Percentiles rank a stretch among this genome's conserved stretches.
These are phyloP conservation scores for Metschnikowia rubicola DNA, from an alignment of 805 yeast species.

Conservation along the genomic window DNA sequence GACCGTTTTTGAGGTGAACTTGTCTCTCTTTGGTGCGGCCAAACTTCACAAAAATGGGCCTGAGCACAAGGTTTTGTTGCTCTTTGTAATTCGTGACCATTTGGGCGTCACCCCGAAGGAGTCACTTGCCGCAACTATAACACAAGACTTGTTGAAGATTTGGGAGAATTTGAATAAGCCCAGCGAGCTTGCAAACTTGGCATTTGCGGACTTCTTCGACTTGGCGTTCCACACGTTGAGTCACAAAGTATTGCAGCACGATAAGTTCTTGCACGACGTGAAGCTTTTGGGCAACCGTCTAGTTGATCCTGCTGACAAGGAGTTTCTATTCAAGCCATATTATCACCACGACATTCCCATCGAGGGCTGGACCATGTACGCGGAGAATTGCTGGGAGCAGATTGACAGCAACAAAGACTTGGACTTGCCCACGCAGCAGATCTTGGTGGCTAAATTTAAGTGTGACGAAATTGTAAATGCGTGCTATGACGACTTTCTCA, in stretches of 20 bases:
- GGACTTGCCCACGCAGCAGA: constrained; percentile 95
- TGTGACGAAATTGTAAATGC: constrained; percentile 78
- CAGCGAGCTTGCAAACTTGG: constrained; percentile 48
- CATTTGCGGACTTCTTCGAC: constrained; percentile 77
- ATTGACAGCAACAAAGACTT: constrained; percentile 90
- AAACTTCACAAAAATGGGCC: constrained; percentile 22
- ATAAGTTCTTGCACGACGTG: constrained; percentile 62
- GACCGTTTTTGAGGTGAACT: constrained; percentile 94
- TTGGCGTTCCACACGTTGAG: constrained; percentile 75
- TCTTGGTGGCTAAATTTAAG: constrained; percentile 87
- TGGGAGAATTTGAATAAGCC: constrained; percentile 84
- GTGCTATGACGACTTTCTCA: constrained; percentile 29
- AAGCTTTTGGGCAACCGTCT: constrained; percentile 62
- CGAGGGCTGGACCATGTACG: constrained; percentile 94
- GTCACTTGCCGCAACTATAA: constrained; percentile 65
- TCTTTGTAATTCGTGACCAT: constrained; percentile 92
- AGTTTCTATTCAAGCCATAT: constrained; percentile 55
- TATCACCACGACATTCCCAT: constrained; percentile 87
- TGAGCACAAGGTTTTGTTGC: constrained; percentile 60
- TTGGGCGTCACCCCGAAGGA: constrained; percentile 81
- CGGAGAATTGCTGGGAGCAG: constrained; percentile 90
- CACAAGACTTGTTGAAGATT: constrained; percentile 66
- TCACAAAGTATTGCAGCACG: constrained; percentile 81
- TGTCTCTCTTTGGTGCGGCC: constrained; percentile 72
- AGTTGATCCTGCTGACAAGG: constrained; percentile 27